Conservation (phyloP, 768 basidiomycete genomes). For the Coprinopsis marcescibilis region DNA sequence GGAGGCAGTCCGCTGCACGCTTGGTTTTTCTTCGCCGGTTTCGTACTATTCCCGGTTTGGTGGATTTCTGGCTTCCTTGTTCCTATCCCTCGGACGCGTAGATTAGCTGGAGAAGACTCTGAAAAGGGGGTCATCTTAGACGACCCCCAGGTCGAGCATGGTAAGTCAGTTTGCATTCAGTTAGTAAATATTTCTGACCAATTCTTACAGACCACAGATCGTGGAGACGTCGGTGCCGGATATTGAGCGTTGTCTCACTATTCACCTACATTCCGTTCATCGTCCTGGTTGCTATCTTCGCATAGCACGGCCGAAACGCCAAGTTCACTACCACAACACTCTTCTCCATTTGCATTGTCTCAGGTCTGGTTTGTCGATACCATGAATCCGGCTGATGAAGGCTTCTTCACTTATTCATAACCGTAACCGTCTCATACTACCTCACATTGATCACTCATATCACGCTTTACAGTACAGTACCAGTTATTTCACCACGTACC, state of each 20-base stretch:
- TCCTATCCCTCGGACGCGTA: conserved; percentile 56
- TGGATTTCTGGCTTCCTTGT: conserved; percentile 46
- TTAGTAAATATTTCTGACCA: neutral
- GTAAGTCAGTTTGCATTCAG: conserved; percentile 36
- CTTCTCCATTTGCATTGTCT: no score
- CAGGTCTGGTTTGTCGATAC: no score
- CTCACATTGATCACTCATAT: neutral
- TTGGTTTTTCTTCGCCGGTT: conserved; percentile 76
- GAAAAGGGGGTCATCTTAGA: conserved; percentile 73
- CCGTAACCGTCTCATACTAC: neutral
- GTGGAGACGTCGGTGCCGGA: conserved; percentile 72
- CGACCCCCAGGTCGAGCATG: conserved; percentile 74
- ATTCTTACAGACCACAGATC: conserved; percentile 52
- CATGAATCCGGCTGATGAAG: neutral
- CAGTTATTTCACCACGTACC: neutral
- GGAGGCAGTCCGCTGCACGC: conserved; percentile 63
- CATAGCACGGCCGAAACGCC: conserved; percentile 25
- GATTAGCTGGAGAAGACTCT: conserved; percentile 45
- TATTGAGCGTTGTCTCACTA: conserved; percentile 62
- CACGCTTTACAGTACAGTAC: neutral
- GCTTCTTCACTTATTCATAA: conserved; percentile 8
- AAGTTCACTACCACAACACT: no score
- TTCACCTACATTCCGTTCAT: conserved; percentile 79
- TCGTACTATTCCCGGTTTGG: conserved; percentile 61
- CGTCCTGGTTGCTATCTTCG: conserved; percentile 64